Base-by-base conservation (phyloP, 2,329 filamentous ascomycete species). In the Chaetomiaceae sp. region DNA sequence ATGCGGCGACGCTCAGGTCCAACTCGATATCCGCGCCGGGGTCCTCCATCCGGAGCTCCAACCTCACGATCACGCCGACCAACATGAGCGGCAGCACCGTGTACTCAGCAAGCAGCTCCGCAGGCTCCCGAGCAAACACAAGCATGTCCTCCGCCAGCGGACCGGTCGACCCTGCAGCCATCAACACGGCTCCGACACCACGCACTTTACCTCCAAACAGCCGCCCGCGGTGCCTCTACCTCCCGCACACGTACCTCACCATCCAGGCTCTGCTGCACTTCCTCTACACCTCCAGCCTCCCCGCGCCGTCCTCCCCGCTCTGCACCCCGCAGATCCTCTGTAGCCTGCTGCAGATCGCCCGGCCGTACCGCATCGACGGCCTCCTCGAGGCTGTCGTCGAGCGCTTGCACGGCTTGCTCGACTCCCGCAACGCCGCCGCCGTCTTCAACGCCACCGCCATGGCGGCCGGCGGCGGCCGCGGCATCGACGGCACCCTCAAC, bases 391-490 rank as follows among this genome's bases (percentile, higher is more conserved):
- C 88, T 0, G 88, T 94, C 2, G 88, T 97, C 9, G 89, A 97
- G 65, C 81, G 91, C 7, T 74, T 98, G 0, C 93, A 98, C 60
- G 78, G 86, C 24, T 79, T 94, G 1, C 78, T 98, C 4, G 93
- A 98, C 63, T 93, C 88, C 38, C 79, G 91, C 38, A 98, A 97
- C 56, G 91, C 93, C 0, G 93, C 93, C 0, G 93, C 93, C 6
- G 90, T 98, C 0, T 98, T 98, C 73, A 98, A 98, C 56, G 93
- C 93, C 0, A 93, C 91, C 0, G 93, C 93, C 43, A 97, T 97
- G 93, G 93, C 90, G 0, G 93, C 93, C 1, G 93, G 93, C 10
- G 90, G 93, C 20, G 93, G 93, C 0, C 81, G 89, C 38, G 86
- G 87, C 38, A 87, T 91, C 22, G 83, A 85, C 43, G 87, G 75